Base-by-base conservation (phyloP, 2,329 filamentous ascomycete genomes). In the Diaporthe citri region DNA sequence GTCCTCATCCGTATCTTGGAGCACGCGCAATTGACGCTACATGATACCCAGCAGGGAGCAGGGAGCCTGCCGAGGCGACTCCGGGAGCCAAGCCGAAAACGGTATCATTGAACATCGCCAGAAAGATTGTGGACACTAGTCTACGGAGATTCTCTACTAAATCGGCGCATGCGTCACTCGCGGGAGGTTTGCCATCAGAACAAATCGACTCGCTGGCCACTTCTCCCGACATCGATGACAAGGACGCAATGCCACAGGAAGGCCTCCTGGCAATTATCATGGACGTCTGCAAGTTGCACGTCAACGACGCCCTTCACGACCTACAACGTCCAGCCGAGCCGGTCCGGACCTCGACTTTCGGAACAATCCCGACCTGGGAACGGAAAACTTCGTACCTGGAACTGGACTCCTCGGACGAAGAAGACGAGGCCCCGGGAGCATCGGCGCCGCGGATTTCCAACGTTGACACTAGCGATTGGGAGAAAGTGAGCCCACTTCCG, bases 201-300 rank as follows among this genome's bases (percentile, higher is more conserved):
- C 57, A 28, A 12, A 10, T 43, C 3, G 6, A 0, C n/a, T 4
- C 36, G 36, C 10, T 7, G 4, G 31, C 5, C 9, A 3, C 12
- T 25, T 2, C 5, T 9, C 39, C 2, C 9, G 6, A 8, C 7
- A 39, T 28, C 12, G 13, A 60, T 41, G 57, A 3, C 4, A 41
- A 25, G 6, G 36, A 60, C 2, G 4, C 2, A 8, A 3, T 41
- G 3, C 3, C 36, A 2, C 57, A 41, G 1, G 57, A 60, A 22
- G 57, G 57, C n/a, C 57, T 60, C 5, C n/a, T 60, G 13, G 57
- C 22, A 2, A 60, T 60, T 15, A 60, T 60, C 8, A 60, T 60
- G 57, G 57, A 60, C 3, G 36, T 60, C 36, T 60, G 57, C 57
- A 60, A 60, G n/a, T 10, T 60, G n/a, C 57, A 60, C 2, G 57